These are phyloP conservation scores for Asparagopsis taxiformis DNA, from an alignment of 31 red algal species.

Conservation along the genomic window DNA sequence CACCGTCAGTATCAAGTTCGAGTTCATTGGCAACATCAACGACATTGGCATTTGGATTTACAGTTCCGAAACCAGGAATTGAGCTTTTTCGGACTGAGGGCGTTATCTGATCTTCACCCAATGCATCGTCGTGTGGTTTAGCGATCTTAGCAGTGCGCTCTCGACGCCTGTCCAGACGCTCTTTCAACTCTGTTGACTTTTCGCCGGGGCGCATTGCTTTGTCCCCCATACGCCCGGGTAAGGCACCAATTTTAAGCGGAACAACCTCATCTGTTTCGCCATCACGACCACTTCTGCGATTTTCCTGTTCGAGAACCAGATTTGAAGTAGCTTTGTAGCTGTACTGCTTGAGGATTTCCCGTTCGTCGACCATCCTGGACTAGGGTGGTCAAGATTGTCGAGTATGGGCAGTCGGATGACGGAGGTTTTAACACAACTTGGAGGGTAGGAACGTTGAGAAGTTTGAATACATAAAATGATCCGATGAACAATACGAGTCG, in stretches of 20 bases:
- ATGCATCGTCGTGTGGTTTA: not conserved
- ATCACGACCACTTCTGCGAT: slow-evolving; percentile 18
- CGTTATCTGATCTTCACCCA: not conserved
- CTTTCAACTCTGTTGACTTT: slow-evolving; percentile 25
- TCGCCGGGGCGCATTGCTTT: slow-evolving; percentile 18
- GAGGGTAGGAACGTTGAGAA: too few species aligned
- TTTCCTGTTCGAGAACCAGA: slow-evolving; percentile 75
- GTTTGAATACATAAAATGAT: too few species aligned
- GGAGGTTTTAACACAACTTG: too few species aligned
- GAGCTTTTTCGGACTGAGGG: not conserved
- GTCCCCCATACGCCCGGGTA: slow-evolving; percentile 85
- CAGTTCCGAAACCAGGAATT: not conserved
- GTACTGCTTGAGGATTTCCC: slow-evolving; percentile 85
- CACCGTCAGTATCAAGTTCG: slow-evolving; percentile 44
- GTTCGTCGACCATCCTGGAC: slow-evolving; percentile 82
- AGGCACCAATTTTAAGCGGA: slow-evolving; percentile 48
- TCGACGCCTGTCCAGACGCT: slow-evolving; percentile 36
- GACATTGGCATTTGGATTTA: slow-evolving; percentile 15
- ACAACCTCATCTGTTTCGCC: slow-evolving; percentile 46
- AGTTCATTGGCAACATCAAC: slow-evolving; percentile 66
- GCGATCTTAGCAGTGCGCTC: not conserved
- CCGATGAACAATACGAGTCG: too few species aligned
- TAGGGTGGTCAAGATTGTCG: too few species aligned
- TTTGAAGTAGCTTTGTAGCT: slow-evolving; percentile 90
- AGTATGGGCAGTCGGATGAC: too few species aligned